Evolutionary conservation across 2,329 filamentous ascomycete genomes (phyloP).

Genomic region (Leptodontidium sp.): DNA sequence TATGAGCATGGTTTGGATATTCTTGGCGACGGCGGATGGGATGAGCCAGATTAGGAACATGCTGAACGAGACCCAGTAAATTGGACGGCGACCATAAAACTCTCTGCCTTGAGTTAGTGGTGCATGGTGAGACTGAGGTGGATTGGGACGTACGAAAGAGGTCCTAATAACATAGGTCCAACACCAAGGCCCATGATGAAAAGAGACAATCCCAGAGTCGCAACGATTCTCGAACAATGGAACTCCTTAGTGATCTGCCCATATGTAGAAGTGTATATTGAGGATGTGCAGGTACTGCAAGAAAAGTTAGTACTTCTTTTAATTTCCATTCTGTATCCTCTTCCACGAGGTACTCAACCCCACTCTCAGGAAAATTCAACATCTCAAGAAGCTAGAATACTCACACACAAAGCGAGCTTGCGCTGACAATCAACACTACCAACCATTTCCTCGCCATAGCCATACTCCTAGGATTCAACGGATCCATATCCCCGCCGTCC

Average conservation of each 20-base stretch:
- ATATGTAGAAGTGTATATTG: conserved; percentile 90
- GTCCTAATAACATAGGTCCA: conserved; percentile 63
- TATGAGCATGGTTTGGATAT: conserved; percentile 82
- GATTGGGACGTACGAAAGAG: conserved; percentile 55
- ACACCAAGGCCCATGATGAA: conserved; percentile 80
- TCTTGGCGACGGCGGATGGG: conserved; percentile 81
- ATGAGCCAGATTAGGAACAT: conserved; percentile 83
- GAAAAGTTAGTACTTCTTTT: conserved; percentile 8
- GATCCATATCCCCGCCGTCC: conserved; percentile 76
- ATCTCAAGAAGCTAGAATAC: conserved; percentile 49
- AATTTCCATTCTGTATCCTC: background rate
- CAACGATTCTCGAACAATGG: conserved; percentile 72
- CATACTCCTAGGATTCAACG: conserved; percentile 77
- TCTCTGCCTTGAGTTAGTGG: conserved; percentile 45
- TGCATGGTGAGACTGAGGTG: conserved; percentile 14
- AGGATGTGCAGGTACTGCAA: conserved; percentile 79
- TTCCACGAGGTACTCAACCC: conserved; percentile 13
- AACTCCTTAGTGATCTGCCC: conserved; percentile 79
- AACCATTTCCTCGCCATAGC: conserved; percentile 75
- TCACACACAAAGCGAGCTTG: conserved; percentile 84
- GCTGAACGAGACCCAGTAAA: conserved; percentile 78
- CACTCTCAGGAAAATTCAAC: conserved; percentile 1
- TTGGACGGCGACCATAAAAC: conserved; percentile 84
- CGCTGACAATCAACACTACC: conserved; percentile 77
- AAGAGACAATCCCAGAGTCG: conserved; percentile 80